Base-by-base conservation (phyloP, 768 basidiomycete species). In the Russula sp. region DNA sequence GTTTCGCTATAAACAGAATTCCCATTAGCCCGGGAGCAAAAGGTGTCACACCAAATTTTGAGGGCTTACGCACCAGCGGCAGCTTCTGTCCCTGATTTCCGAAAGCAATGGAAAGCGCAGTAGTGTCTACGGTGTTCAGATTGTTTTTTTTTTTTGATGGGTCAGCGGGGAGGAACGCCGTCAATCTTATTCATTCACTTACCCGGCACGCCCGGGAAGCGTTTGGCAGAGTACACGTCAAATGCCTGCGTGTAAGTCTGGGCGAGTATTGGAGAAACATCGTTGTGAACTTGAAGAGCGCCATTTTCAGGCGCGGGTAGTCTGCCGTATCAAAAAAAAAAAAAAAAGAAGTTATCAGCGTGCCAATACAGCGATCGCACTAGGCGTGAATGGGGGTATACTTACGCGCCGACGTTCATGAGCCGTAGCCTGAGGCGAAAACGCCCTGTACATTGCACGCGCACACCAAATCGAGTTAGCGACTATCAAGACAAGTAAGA, bases 141-240 rank as follows among this genome's bases (percentile, higher is more conserved):
- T 57, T 51, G 25, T 29, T 29, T 29, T 29, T 29, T 29, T 29
- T 29, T 29, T 29, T 29, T 29, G 25, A 29, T 29, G 25, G 25
- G 25, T 29, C 25, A 29, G 25, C 25, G 25, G 25, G 25, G 25
- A 29, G 25, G 25, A 29, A 29, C 39, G 18, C 36, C 39, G 45
- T 61, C n/a, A 42, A 42, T 42, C 6, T 7, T 56, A 34, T 34
- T 20, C 38, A 70, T 35, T 36, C 42, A 71, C 75, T 53, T 66
- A 91, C 91, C 90, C 75, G 92, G 89, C 46, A 98, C 94, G 53
- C 94, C 94, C 52, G 92, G 93, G 77, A 96, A 98, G 52, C 89
- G 84, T 77, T 98, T 98, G 39, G 94, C 94, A 2, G 92, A 93
- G 74, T 78, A 94, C 0, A 98, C 94, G 11, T 83, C 82, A 70